Percentiles rank a stretch among this genome's conserved stretches.
These are phyloP conservation scores for Lactarius indigo DNA, from an alignment of 768 basidiomycete genomes.

Conservation along the genomic window DNA sequence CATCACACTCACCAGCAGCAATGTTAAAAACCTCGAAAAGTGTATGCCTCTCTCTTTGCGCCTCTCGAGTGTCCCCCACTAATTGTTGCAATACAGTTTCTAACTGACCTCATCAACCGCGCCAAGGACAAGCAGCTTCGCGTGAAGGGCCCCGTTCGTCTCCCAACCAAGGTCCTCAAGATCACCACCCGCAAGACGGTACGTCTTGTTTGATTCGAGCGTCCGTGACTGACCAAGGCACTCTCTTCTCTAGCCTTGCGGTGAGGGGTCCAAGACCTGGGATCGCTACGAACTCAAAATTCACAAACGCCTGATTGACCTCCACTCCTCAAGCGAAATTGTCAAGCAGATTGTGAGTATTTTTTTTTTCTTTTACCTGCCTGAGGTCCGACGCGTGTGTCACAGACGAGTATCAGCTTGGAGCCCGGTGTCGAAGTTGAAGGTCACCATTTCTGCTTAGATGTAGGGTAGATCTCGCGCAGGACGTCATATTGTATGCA, in stretches of 20 bases:
- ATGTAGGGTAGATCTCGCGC: slow-evolving; percentile 8
- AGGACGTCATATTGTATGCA: slow-evolving; percentile 6
- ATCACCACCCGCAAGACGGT: slow-evolving; percentile 99
- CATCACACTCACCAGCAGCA: slow-evolving; percentile 97
- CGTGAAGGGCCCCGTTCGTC: slow-evolving; percentile 97
- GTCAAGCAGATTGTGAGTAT: slow-evolving; percentile 97
- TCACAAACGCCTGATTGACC: slow-evolving; percentile 99
- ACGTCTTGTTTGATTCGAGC: slow-evolving; percentile 31
- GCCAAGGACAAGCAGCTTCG: slow-evolving; percentile 99
- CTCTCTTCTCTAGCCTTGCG: slow-evolving; percentile 69
- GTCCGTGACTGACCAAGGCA: slow-evolving; percentile 8
- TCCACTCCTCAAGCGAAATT: slow-evolving; percentile 97
- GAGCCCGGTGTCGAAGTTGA: slow-evolving; percentile 99
- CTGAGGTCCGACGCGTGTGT: background rate
- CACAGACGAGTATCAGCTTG: slow-evolving; percentile 94
- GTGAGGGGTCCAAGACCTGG: slow-evolving; percentile 99
- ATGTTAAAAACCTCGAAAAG: slow-evolving; percentile 98
- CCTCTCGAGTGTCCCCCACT: background rate
- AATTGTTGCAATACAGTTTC: slow-evolving; percentile 59
- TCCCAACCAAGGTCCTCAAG: slow-evolving; percentile 98
- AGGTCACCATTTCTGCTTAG: slow-evolving; percentile 90
- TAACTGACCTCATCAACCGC: slow-evolving; percentile 90
- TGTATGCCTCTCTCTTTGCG: slow-evolving; percentile 49
- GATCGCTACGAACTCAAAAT: slow-evolving; percentile 99
- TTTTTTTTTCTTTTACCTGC: background rate